phyloP scores from a whole-genome alignment of 2,329 filamentous ascomycete genomes.

The Xylaria sp. region DNA sequence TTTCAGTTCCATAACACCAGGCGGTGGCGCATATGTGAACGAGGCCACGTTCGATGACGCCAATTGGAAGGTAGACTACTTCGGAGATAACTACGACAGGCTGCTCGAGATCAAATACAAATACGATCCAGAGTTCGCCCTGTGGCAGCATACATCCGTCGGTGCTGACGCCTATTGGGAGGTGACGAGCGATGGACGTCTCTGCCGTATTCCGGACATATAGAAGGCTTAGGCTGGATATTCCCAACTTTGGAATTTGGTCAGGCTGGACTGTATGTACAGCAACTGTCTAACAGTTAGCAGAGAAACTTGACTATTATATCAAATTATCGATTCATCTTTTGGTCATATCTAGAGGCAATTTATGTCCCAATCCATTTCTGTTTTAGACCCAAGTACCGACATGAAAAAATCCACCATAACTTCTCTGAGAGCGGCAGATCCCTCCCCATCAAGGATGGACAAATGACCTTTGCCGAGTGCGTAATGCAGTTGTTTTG shows the following conservation, averaged over 20 bases:
- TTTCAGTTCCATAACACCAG: slow-evolving; percentile 34
- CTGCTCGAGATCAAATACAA: slow-evolving; percentile 52
- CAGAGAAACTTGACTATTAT: no score
- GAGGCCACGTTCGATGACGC: slow-evolving; percentile 60
- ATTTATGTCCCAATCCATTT: no score
- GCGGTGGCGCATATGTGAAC: slow-evolving; percentile 58
- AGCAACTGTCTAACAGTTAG: no score
- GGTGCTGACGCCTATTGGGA: slow-evolving; percentile 29
- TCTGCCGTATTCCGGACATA: no score
- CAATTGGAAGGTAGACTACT: slow-evolving; percentile 58
- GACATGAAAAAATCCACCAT: slow-evolving; percentile 9
- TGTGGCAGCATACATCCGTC: slow-evolving; percentile 2
- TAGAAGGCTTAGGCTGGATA: not conserved
- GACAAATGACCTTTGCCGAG: slow-evolving; percentile 23
- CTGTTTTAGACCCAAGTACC: no score
- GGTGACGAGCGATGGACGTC: not conserved
- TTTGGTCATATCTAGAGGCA: no score
- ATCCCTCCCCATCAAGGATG: slow-evolving; percentile 8
- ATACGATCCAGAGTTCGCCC: slow-evolving; percentile 47
- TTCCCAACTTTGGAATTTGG: no score
- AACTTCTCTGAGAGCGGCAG: not conserved
- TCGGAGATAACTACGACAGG: slow-evolving; percentile 56
- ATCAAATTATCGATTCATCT: no score
- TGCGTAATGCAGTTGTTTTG: slow-evolving; percentile 21
- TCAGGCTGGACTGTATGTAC: no score